These are phyloP conservation scores for Aspergillus fischeri DNA, from an alignment of 2,329 filamentous ascomycete species.

Conservation along the genomic window DNA sequence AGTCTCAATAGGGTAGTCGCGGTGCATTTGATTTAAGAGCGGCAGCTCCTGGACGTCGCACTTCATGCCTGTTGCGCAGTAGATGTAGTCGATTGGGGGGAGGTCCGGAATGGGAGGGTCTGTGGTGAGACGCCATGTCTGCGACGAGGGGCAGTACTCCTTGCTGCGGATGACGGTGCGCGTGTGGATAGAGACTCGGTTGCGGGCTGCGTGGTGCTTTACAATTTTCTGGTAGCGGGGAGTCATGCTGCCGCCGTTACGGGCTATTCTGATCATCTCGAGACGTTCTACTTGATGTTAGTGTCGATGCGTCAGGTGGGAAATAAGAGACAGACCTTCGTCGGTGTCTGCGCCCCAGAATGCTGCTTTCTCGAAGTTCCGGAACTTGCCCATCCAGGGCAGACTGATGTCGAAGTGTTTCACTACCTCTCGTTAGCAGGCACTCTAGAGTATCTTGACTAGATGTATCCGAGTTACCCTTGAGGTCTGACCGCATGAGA, in stretches of 20 bases:
- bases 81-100: slow-evolving; percentile 60
- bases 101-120: slow-evolving; percentile 51
- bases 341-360: slow-evolving; percentile 76
- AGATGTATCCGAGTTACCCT: slow-evolving; percentile 34
- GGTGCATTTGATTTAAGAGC: slow-evolving; percentile 57
- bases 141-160: slow-evolving; percentile 44
- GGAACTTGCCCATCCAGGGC: slow-evolving; percentile 77
- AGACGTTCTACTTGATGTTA: slow-evolving; percentile 51
- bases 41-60: slow-evolving; percentile 59
- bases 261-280: slow-evolving; percentile 61
- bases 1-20: slow-evolving; percentile 57
- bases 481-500: slow-evolving; percentile 57
- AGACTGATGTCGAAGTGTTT: slow-evolving; percentile 77
- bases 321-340: slow-evolving; percentile 38
- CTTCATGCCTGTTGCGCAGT: slow-evolving; percentile 70
- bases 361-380: slow-evolving; percentile 68
- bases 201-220: slow-evolving; percentile 53
- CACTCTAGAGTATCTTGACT: neutral
- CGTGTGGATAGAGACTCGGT: slow-evolving; percentile 54
- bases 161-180: slow-evolving; percentile 54
- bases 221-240: slow-evolving; percentile 64
- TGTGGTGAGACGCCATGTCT: slow-evolving; percentile 52
- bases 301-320: neutral
- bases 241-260: slow-evolving; percentile 73
- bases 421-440: slow-evolving; percentile 35